These are phyloP conservation scores for Marchantia paleacea DNA, from an alignment of 225 moss, liverwort and hornwort genomes.

Conservation along the genomic window DNA sequence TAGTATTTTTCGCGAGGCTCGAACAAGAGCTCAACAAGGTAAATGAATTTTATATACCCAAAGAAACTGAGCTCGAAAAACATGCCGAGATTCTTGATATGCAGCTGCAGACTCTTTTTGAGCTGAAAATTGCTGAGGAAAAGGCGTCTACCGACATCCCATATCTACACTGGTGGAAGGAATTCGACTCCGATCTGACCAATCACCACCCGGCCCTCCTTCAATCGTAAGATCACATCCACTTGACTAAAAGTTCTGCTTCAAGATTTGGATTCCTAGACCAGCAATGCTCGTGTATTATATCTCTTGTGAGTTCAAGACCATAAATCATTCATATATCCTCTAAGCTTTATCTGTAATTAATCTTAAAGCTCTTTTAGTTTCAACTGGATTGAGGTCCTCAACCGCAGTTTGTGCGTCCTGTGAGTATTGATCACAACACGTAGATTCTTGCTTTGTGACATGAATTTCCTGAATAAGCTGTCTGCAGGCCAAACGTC, in stretches of 20 bases:
- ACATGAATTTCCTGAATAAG: too few relatives aligned
- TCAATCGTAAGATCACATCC: conserved; percentile 1
- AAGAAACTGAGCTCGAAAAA: conserved; percentile 54
- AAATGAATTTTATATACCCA: conserved; percentile 49
- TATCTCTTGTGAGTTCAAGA: too few relatives aligned
- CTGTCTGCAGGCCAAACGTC: conserved; percentile 23
- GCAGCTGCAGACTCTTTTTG: conserved; percentile 41
- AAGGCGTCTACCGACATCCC: neutral
- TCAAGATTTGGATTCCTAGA: too few relatives aligned
- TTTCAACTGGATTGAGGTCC: too few relatives aligned
- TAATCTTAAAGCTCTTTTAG: too few relatives aligned
- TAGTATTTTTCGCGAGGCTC: conserved; percentile 49
- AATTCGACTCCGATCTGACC: neutral
- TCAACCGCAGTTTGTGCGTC: too few relatives aligned
- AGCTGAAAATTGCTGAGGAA: conserved; percentile 12
- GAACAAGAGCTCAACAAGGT: conserved; percentile 71
- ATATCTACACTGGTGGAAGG: neutral
- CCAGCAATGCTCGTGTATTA: too few relatives aligned
- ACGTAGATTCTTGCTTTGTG: too few relatives aligned
- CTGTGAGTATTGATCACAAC: too few relatives aligned
- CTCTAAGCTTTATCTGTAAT: too few relatives aligned
- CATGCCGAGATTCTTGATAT: conserved; percentile 55
- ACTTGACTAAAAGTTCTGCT: too few relatives aligned
- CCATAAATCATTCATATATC: too few relatives aligned
- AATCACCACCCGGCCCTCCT: neutral